Conservation (phyloP, 2,329 filamentous ascomycete species). For the Microascus cirrosus region DNA sequence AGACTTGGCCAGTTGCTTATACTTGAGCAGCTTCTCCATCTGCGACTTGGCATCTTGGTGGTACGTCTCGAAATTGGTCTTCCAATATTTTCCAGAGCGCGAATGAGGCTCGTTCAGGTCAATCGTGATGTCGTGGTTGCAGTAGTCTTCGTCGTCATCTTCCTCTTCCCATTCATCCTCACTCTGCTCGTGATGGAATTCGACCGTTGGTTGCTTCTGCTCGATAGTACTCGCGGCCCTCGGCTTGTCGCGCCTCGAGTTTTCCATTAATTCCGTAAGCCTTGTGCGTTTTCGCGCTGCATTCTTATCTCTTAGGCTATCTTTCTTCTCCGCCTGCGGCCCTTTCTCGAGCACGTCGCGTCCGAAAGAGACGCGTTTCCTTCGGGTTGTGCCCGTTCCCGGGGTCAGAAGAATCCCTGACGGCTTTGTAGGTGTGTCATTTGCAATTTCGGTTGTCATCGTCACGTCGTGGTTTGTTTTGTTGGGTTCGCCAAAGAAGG, state of each 20-base stretch:
- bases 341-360: constrained; percentile 38
- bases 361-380: constrained; percentile 56
- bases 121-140: constrained; percentile 52
- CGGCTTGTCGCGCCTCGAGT: constrained; percentile 20
- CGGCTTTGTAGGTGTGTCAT: constrained; percentile 34
- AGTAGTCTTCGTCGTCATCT: constrained; percentile 26
- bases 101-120: constrained; percentile 66
- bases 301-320: constrained; percentile 9
- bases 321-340: constrained; percentile 9
- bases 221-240: neutral
- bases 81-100: constrained; percentile 70
- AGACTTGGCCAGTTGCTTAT: constrained; percentile 69
- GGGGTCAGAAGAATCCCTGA: constrained; percentile 53
- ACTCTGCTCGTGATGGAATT: constrained; percentile 10
- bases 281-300: constrained; percentile 21
- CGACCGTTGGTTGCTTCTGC: constrained; percentile 8
- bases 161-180: constrained; percentile 43
- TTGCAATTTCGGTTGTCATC: constrained; percentile 7
- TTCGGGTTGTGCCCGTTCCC: constrained; percentile 46
- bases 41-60: constrained; percentile 60
- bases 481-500: constrained; percentile 49
- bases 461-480: constrained; percentile 22
- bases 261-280: constrained; percentile 34
- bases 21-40: constrained; percentile 67
- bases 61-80: constrained; percentile 64